These are phyloP conservation scores for Chlamydomonas schloesseri DNA, from an alignment of 139 green algal genomes.

Conservation along the genomic window DNA sequence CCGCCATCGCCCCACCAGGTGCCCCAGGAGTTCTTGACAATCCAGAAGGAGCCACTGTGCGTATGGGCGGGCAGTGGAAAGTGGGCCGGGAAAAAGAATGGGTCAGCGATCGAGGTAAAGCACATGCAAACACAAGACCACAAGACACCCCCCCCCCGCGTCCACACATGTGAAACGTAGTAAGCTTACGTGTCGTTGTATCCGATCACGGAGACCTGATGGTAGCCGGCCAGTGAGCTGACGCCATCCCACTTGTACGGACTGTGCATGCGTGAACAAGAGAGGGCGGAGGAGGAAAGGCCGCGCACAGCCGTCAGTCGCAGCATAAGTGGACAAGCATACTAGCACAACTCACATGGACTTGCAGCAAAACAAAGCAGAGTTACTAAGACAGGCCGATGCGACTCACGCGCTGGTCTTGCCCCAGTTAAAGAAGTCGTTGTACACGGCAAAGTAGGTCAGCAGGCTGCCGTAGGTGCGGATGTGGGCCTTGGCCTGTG, in stretches of 20 bases:
- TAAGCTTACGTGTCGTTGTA: slow-evolving; percentile 24
- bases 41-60: slow-evolving; percentile 82
- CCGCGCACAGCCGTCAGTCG: too few relatives aligned
- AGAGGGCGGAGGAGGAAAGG: neutral
- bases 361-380: too few relatives aligned
- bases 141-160: too few relatives aligned
- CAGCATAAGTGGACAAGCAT: too few relatives aligned
- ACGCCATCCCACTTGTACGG: slow-evolving; percentile 5
- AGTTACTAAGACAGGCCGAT: too few relatives aligned
- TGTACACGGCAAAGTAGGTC: slow-evolving; percentile 73
- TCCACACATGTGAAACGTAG: too few relatives aligned
- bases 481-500: slow-evolving; percentile 25
- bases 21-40: slow-evolving; percentile 96
- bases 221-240: slow-evolving; percentile 18
- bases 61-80: neutral
- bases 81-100: neutral
- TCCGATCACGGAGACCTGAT: neutral
- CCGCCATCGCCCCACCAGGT: slow-evolving; percentile 88
- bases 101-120: neutral
- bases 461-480: neutral
- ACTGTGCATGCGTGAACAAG: neutral
- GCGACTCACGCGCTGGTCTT: slow-evolving; percentile 85
- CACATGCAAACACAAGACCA: too few relatives aligned
- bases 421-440: slow-evolving; percentile 74
- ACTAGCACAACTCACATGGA: too few relatives aligned